Evolutionary conservation across 106 monocot species (phyloP).

Genomic region (Allium fistulosum): DNA sequence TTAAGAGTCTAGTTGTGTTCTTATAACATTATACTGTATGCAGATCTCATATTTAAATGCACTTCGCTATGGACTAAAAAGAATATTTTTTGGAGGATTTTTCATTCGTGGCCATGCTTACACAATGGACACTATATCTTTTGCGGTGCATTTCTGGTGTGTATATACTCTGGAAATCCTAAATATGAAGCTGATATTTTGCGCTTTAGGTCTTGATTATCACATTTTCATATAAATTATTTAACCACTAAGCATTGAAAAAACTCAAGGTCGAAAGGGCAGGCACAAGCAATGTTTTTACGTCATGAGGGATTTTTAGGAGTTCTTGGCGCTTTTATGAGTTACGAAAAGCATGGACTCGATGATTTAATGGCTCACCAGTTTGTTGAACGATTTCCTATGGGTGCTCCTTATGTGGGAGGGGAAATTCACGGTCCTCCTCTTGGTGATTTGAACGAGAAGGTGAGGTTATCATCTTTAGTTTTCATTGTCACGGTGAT

Average conservation of each 20-base stretch:
- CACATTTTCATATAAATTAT: neutral
- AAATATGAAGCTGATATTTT: neutral
- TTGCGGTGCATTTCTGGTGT: slow-evolving; percentile 98
- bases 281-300: slow-evolving; percentile 97
- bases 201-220: no score
- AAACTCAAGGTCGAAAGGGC: slow-evolving; percentile 76
- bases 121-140: slow-evolving; percentile 99
- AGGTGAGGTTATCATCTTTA: slow-evolving; percentile 33
- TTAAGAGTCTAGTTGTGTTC: no score
- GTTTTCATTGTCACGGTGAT: neutral
- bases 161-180: neutral
- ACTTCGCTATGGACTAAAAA: slow-evolving; percentile 92
- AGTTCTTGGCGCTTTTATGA: slow-evolving; percentile 97
- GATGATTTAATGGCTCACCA: slow-evolving; percentile 91
- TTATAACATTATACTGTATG: neutral
- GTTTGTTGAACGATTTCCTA: slow-evolving; percentile 90
- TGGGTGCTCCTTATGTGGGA: slow-evolving; percentile 86
- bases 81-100: slow-evolving; percentile 98
- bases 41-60: slow-evolving; percentile 95
- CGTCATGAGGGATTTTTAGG: slow-evolving; percentile 96
- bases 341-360: slow-evolving; percentile 96
- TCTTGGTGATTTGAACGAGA: slow-evolving; percentile 85
- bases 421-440: slow-evolving; percentile 84
- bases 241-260: neutral
- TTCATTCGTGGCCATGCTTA: slow-evolving; percentile 99